Percentiles rank a stretch among this genome's conserved stretches.
These are phyloP conservation scores for Aeschynomene evenia DNA, from an alignment of 306 rosid genomes.

Conservation along the genomic window DNA sequence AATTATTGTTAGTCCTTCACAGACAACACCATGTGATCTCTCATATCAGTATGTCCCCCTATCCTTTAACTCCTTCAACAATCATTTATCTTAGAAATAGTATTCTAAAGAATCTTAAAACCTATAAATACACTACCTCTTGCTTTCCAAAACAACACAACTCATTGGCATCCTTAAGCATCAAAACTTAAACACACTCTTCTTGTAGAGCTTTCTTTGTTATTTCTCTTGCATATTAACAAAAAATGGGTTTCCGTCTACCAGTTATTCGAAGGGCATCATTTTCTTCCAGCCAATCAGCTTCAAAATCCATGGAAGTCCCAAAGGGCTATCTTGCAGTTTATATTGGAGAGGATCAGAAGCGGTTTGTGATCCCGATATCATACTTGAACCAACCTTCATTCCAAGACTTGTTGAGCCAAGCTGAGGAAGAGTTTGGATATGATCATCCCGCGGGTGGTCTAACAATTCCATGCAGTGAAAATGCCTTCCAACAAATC, in stretches of 20 bases:
- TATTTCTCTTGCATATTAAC: neutral
- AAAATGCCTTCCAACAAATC: constrained; percentile 26
- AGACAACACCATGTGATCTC: constrained; percentile 39
- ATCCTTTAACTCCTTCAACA: neutral
- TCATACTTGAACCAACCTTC: constrained; percentile 46
- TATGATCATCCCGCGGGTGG: constrained; percentile 56
- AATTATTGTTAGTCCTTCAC: neutral
- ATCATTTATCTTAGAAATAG: neutral
- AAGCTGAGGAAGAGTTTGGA: constrained; percentile 47
- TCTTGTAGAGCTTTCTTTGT: neutral
- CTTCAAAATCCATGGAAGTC: constrained; percentile 14
- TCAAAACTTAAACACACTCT: neutral
- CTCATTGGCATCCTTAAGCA: constrained; percentile 9
- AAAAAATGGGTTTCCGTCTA: constrained; percentile 39
- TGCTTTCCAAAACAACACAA: constrained; percentile 28
- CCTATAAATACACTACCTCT: constrained; percentile 25
- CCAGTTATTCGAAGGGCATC: constrained; percentile 25
- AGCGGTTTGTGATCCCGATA: constrained; percentile 43
- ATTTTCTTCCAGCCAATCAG: constrained; percentile 11
- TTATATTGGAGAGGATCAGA: constrained; percentile 48
- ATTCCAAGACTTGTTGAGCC: constrained; percentile 37
- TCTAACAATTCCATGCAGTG: constrained; percentile 46
- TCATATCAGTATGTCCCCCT: neutral
- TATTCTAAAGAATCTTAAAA: neutral
- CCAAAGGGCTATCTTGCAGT: constrained; percentile 48